phyloP scores from a whole-genome alignment of 176 grass and related monocot species.

The Musa schizocarpa region DNA sequence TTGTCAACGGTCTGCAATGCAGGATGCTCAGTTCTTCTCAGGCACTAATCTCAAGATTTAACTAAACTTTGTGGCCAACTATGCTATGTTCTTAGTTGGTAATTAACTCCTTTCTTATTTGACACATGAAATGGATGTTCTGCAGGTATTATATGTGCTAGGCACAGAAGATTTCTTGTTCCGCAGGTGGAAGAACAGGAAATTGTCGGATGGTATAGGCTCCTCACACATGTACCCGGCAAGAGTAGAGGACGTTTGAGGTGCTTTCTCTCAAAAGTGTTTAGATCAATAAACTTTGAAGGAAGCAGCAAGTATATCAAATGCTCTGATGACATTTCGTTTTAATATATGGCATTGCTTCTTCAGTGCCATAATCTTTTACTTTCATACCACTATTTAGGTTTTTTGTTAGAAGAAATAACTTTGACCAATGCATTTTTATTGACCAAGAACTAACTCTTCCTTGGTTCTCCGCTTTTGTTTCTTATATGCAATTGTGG shows the following conservation, averaged over 20 bases:
- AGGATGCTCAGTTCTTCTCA: constrained; percentile 65
- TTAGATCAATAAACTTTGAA: background rate
- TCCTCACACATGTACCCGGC: background rate
- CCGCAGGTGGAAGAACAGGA: constrained; percentile 38
- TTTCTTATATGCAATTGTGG: too few species aligned
- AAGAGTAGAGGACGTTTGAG: constrained; percentile 7
- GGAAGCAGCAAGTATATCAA: too few species aligned
- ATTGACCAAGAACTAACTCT: too few species aligned
- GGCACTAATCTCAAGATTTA: constrained; percentile 23
- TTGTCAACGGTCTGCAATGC: constrained; percentile 85
- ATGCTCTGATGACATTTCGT: too few species aligned
- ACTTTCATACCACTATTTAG: too few species aligned
- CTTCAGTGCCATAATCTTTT: too few species aligned
- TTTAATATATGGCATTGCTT: too few species aligned
- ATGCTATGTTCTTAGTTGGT: background rate
- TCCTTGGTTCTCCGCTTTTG: too few species aligned
- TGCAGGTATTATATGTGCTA: constrained; percentile 68
- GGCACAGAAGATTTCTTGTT: constrained; percentile 87
- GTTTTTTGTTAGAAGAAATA: too few species aligned
- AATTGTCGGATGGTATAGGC: constrained; percentile 6
- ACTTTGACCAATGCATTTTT: too few species aligned
- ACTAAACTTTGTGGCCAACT: background rate
- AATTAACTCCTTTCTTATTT: background rate
- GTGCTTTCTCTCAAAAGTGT: background rate
- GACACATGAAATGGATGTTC: background rate